These are phyloP conservation scores for Amniculicola lignicola DNA, from an alignment of 495 filamentous ascomycete species.

Conservation along the genomic window DNA sequence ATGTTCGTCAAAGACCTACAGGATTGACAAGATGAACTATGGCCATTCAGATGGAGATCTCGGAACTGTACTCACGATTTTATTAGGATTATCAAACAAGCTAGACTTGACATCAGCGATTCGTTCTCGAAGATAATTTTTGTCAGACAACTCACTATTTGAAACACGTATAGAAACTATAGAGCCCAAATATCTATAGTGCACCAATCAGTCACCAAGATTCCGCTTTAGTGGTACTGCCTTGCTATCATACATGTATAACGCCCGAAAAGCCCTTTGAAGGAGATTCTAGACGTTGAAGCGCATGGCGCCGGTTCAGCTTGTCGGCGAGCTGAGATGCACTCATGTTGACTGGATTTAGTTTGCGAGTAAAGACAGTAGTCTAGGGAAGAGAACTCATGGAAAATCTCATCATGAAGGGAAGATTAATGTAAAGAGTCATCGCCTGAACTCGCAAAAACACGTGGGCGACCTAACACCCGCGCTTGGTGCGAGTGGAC, in stretches of 20 bases:
- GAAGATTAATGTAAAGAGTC: too few species aligned
- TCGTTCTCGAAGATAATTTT: not conserved
- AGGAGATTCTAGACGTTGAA: constrained; percentile 70
- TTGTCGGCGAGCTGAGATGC: constrained; percentile 4
- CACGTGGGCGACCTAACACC: too few species aligned
- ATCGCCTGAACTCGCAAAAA: too few species aligned
- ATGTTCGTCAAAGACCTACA: too few species aligned
- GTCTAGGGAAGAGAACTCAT: too few species aligned
- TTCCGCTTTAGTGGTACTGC: not conserved
- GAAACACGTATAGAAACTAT: constrained; percentile 67
- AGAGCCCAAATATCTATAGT: constrained; percentile 52
- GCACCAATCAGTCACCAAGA: not conserved
- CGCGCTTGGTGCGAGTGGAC: too few species aligned
- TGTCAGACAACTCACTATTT: constrained; percentile 51
- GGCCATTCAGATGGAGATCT: too few species aligned
- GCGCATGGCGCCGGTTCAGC: constrained; percentile 53
- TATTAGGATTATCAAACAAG: constrained; percentile 45
- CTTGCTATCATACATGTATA: constrained; percentile 63
- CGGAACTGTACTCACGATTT: constrained; percentile 19
- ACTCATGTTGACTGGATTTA: constrained; percentile 17
- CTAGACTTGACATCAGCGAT: constrained; percentile 28
- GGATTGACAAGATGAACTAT: too few species aligned
- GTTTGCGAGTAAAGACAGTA: too few species aligned
- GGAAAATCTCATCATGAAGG: too few species aligned
- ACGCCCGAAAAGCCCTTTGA: constrained; percentile 65